Base-by-base conservation (phyloP, 768 basidiomycete genomes). In the Cystofilobasidium capitatum region DNA sequence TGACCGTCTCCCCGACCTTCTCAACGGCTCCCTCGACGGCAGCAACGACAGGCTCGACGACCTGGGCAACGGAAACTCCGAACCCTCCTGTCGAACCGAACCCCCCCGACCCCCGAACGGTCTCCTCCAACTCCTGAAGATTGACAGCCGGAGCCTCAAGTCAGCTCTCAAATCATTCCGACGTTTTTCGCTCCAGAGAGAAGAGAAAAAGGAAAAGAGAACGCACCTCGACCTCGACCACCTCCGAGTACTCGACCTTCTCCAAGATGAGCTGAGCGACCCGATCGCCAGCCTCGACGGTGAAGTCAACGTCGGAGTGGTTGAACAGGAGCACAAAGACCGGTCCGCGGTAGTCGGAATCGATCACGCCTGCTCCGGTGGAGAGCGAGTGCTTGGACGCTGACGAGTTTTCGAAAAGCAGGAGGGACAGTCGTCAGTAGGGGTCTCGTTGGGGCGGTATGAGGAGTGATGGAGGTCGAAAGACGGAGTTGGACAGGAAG, bases 321-420 rank as follows among this genome's bases (percentile, higher is more conserved):
- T 99, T 98, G 83, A 91, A 97, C 51, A 99, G 81, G 35, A 99
- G 81, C 40, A 98, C 89, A 74, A 87, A 91, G 55, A 99, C 84
- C 16, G 85, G 80, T 26, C 96, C 96, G 62, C 96, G 83, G 77
- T 99, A 98, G 76, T 99, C 96, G 9, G 91, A 89, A 71, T 99
- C 96, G 60, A 99, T 84, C 9, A 99, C 96, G 26, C 94, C 96
- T 14, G 96, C 96, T 1, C 96, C 96, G 0, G 94, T 98, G 75
- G 93, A 89, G 67, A 98, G 97, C 85, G 91, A 91, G 77, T 90
- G 92, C 75, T 99, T 99, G 20, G 89, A 88, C 24, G 96, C 96
- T 96, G 70, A 20, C 8, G 31, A 40, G 22, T 44, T 44, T n/a
- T 7, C 36, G 58, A 22, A 3, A 14, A 13, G 17, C 12, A 33